Conservation (phyloP, 768 basidiomycete genomes). For the Lactarius deliciosus region DNA sequence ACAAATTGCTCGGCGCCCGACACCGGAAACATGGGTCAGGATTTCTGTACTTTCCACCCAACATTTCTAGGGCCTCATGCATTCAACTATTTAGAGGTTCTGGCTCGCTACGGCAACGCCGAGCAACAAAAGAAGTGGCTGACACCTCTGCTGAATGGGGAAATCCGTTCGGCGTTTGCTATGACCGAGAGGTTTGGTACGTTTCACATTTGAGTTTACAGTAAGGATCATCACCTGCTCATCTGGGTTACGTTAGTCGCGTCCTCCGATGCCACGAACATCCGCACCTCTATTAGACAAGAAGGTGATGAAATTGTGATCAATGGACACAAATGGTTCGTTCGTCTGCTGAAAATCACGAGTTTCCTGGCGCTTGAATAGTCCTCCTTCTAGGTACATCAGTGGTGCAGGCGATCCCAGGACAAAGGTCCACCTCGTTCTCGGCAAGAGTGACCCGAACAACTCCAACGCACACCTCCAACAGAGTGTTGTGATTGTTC, state of each 20-base stretch:
- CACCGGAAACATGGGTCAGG: conserved; percentile 93
- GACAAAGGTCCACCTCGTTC: conserved; percentile 85
- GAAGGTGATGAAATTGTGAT: conserved; percentile 90
- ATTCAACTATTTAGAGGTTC: conserved; percentile 66
- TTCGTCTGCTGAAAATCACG: neutral
- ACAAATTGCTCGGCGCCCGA: conserved; percentile 96
- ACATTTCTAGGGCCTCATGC: conserved; percentile 12
- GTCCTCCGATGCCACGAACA: conserved; percentile 96
- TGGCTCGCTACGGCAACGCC: conserved; percentile 89
- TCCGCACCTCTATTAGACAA: conserved; percentile 78
- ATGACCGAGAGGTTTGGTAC: conserved; percentile 95
- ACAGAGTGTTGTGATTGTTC: conserved; percentile 96
- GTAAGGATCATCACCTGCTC: conserved; percentile 10
- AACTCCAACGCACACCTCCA: conserved; percentile 76
- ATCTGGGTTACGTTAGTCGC: conserved; percentile 51
- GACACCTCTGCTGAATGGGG: conserved; percentile 80
- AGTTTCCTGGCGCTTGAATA: neutral
- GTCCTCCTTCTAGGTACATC: conserved; percentile 71
- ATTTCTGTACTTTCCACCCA: conserved; percentile 29
- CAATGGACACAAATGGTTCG: conserved; percentile 94
- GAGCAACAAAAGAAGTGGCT: conserved; percentile 94
- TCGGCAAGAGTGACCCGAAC: conserved; percentile 90
- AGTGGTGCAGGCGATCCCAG: conserved; percentile 95
- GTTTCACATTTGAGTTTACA: conserved; percentile 28
- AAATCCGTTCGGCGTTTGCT: conserved; percentile 91